These are phyloP conservation scores for Curvularia hawaiiensis DNA, from an alignment of 2,329 filamentous ascomycete genomes.

Conservation along the genomic window DNA sequence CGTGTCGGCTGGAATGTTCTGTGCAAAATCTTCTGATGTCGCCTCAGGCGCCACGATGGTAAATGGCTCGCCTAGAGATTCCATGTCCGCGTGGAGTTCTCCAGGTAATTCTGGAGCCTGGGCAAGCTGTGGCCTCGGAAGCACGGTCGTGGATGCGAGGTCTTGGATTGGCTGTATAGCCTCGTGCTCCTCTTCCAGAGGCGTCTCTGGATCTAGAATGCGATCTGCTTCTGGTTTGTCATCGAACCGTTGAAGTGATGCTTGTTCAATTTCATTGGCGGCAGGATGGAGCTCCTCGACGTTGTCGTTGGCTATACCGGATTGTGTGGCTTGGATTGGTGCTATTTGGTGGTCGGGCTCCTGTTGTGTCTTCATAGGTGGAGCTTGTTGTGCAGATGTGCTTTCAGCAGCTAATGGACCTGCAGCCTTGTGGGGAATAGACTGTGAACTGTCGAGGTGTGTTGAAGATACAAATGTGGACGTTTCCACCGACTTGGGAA, in stretches of 20 bases:
- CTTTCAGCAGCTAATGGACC: constrained; percentile 5
- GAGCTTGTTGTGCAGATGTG: constrained; percentile 11
- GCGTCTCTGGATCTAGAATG: constrained; percentile 3
- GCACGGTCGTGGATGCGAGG: constrained; percentile 3
- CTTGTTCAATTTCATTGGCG: constrained; percentile 4
- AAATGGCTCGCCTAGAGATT: background rate
- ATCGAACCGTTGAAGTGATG: constrained; percentile 11
- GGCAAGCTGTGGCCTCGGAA: background rate
- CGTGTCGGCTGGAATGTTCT: background rate
- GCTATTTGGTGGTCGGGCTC: constrained; percentile 4
- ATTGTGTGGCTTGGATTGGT: constrained; percentile 4
- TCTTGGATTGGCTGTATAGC: constrained; percentile 6
- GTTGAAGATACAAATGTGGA: constrained; percentile 26
- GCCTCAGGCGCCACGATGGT: background rate
- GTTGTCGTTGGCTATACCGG: constrained; percentile 6
- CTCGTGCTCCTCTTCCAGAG: constrained; percentile 4
- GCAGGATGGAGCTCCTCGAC: constrained; percentile 1
- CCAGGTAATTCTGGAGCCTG: constrained; percentile 4
- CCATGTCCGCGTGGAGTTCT: background rate
- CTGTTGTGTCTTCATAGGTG: constrained; percentile 12
- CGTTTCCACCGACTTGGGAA: constrained; percentile 24
- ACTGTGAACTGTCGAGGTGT: constrained; percentile 11
- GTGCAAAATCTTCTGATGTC: constrained; percentile 4
- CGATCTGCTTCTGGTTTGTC: constrained; percentile 11
- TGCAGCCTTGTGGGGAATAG: constrained; percentile 13